These are phyloP conservation scores for Tetragonia tetragonoides DNA, from an alignment of 148 eudicot species.

Conservation along the genomic window DNA sequence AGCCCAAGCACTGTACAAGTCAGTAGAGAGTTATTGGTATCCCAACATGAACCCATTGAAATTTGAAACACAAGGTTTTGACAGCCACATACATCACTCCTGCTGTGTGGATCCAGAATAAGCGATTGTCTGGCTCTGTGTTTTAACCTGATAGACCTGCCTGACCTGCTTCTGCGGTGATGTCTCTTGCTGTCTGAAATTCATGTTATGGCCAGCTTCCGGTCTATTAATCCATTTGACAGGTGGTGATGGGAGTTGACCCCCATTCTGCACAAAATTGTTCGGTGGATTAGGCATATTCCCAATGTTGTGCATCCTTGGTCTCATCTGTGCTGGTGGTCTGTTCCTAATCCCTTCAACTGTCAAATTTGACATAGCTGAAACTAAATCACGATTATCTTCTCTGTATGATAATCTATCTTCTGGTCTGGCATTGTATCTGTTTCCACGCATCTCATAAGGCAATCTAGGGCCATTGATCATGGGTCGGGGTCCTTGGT, in stretches of 20 bases:
- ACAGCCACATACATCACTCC: conserved; percentile 10
- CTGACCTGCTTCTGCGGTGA: conserved; percentile 42
- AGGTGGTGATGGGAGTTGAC: conserved; percentile 74
- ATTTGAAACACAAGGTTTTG: not conserved
- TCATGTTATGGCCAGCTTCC: conserved; percentile 28
- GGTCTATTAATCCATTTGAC: conserved; percentile 54
- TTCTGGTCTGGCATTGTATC: conserved; percentile 39
- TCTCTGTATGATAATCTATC: conserved; percentile 34
- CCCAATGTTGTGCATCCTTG: conserved; percentile 40
- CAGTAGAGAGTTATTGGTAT: not conserved
- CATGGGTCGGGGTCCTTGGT: conserved; percentile 31
- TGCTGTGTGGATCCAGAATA: conserved; percentile 27
- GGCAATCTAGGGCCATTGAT: conserved; percentile 34
- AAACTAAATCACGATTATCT: conserved; percentile 37
- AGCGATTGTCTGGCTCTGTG: conserved; percentile 25
- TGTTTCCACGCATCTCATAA: conserved; percentile 39
- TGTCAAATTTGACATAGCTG: conserved; percentile 58
- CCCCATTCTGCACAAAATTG: conserved; percentile 35
- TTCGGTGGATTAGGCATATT: conserved; percentile 28
- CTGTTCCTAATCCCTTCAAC: conserved; percentile 39
- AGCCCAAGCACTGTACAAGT: conserved; percentile 18
- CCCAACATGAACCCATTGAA: conserved; percentile 1
- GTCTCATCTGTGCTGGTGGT: conserved; percentile 28
- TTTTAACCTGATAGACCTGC: conserved; percentile 56
- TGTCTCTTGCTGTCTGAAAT: conserved; percentile 33